Base-by-base conservation (phyloP, 352 stramenopile genomes). In the Pythium diclinum region DNA sequence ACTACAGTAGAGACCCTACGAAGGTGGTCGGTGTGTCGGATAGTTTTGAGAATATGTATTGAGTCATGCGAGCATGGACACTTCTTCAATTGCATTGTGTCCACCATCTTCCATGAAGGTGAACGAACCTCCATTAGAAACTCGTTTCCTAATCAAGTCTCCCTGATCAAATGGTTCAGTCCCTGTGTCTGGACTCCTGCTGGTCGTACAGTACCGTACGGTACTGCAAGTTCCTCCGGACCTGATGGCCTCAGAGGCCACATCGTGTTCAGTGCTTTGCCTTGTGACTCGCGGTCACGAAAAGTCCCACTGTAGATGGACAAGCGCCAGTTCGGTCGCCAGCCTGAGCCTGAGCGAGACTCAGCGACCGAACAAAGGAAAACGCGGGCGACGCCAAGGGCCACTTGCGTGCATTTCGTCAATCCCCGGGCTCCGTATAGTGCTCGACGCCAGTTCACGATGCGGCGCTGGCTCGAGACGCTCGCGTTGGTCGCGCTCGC, bases 401-500 rank as follows among this genome's bases (percentile, higher is more conserved):
- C 38, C 38, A 46, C 38, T 46, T 46, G 10, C 38, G 38, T 46
- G 38, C 38, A 46, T 46, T 46, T 46, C 38, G 6, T 19, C 38
- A 46, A 17, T 9, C 14, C 16, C 38, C 6, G 13, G 8, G 16
- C 5, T n/a, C 38, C 38, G 38, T 16, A 16, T 13, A 46, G 38
- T 46, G 14, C 38, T 13, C 9, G 5, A 46, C 38, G 16, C 10
- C 8, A 7, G 5, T 19, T 7, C 46, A 3, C 17, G n/a, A 30
- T 30, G 23, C 46, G n/a, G 46, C n/a, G 46, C 23, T 30, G n/a
- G 46, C n/a, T 67, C 51, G 25, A 56, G 14, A 44, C 53, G 60
- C 52, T 67, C 53, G 47, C 60, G 51, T 34, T 66, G 13, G 28
- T 34, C 16, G 49, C 49, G 21, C 25, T 17, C 6, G 51, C 51